Conservation (phyloP, 192 early-diverging fungal genomes). For the Diversispora epigaea region DNA sequence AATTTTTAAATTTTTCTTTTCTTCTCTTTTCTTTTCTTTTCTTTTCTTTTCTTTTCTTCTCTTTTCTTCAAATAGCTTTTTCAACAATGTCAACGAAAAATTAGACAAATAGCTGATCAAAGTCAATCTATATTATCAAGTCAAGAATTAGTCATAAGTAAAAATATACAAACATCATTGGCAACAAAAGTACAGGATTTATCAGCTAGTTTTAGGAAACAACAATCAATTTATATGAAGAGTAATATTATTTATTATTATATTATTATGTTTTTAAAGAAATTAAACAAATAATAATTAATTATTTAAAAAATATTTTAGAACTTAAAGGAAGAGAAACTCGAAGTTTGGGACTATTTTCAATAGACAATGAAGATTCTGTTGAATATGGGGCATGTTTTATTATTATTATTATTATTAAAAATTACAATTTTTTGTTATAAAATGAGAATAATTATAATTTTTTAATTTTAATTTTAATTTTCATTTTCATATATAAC, state of each 20-base stretch:
- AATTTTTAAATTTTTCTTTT: not conserved
- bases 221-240: slow-evolving; percentile 85
- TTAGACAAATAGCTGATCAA: slow-evolving; percentile 70
- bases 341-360: slow-evolving; percentile 41
- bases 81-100: slow-evolving; percentile 73
- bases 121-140: slow-evolving; percentile 43
- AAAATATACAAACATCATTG: slow-evolving; percentile 87
- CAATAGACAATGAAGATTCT: slow-evolving; percentile 37
- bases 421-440: no score
- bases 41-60: no score
- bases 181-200: slow-evolving; percentile 88
- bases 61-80: slow-evolving; percentile 62
- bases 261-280: no score
- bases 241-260: slow-evolving; percentile 61
- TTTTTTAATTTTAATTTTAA: no score
- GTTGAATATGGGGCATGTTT: no score
- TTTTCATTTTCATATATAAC: no score
- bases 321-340: slow-evolving; percentile 44
- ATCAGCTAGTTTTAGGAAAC: slow-evolving; percentile 78
- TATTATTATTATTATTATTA: no score
- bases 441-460: no score
- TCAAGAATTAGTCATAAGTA: slow-evolving; percentile 66
- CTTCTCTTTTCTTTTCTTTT: no score
- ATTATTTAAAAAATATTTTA: slow-evolving; percentile 39
- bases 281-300: not conserved